phyloP scores from a whole-genome alignment of 2,329 filamentous ascomycete species.

The Aspergillus aculeatus region DNA sequence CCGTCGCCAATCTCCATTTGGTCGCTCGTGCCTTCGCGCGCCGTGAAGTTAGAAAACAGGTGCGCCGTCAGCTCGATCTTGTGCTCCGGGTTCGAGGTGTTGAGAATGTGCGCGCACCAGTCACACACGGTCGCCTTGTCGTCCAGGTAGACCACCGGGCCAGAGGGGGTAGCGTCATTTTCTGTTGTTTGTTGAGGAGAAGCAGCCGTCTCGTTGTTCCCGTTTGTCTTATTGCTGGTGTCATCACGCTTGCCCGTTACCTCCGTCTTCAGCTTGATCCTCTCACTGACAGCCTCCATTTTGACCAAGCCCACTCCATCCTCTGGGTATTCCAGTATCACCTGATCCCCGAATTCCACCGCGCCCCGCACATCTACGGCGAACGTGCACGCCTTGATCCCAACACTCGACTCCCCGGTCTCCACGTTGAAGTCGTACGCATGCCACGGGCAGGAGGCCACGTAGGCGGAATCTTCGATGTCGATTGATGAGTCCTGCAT shows the following conservation, averaged over 20 bases:
- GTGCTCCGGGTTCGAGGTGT: conserved; percentile 47
- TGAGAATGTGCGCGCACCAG: conserved; percentile 49
- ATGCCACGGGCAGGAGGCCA: conserved; percentile 51
- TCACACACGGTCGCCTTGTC: conserved; percentile 48
- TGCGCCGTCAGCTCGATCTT: conserved; percentile 50
- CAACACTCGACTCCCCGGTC: conserved; percentile 50
- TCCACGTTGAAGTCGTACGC: conserved; percentile 53
- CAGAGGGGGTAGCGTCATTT: conserved; percentile 8
- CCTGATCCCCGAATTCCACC: conserved; percentile 25
- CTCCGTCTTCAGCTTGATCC: conserved; percentile 43
- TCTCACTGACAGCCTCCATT: conserved; percentile 48
- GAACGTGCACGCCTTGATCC: conserved; percentile 49
- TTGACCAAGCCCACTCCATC: conserved; percentile 26
- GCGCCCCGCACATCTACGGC: conserved; percentile 40
- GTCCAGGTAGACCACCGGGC: conserved; percentile 34
- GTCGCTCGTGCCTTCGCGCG: conserved; percentile 37
- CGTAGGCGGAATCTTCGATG: conserved; percentile 50
- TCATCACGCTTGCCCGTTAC: not conserved
- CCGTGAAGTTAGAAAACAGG: conserved; percentile 44
- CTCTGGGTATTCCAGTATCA: conserved; percentile 35
- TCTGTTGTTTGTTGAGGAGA: conserved; percentile 8
- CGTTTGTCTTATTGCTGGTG: not conserved
- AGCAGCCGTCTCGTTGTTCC: not conserved
- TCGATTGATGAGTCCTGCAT: conserved; percentile 49
- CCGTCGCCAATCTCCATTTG: conserved; percentile 46